phyloP scores from a whole-genome alignment of 257 asterid genomes.

The Salvia rosmarinus region DNA sequence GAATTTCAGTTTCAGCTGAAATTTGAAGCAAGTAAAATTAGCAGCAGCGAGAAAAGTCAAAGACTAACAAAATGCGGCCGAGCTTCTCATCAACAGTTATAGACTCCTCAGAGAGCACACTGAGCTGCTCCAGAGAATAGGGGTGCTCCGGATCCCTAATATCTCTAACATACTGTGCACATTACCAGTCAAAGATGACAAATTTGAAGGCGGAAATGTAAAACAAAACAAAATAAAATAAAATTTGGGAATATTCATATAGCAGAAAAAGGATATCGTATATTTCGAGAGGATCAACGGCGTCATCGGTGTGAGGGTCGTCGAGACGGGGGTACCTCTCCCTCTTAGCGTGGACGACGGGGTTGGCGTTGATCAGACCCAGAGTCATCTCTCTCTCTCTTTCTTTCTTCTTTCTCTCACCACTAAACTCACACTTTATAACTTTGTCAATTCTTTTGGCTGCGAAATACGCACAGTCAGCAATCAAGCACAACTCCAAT shows the following conservation, averaged over 20 bases:
- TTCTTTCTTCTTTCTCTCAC: neutral
- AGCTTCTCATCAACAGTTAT: conserved; percentile 84
- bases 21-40: no score
- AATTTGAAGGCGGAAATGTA: neutral
- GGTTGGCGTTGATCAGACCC: conserved; percentile 92
- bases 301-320: conserved; percentile 54
- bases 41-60: no score
- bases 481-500: no score
- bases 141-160: conserved; percentile 98
- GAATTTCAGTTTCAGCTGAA: no score
- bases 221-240: neutral
- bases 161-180: conserved; percentile 72
- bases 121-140: conserved; percentile 86
- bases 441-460: no score
- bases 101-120: conserved; percentile 88
- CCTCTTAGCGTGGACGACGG: conserved; percentile 88
- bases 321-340: conserved; percentile 64
- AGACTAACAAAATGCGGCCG: conserved; percentile 81
- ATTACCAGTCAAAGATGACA: conserved; percentile 61
- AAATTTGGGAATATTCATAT: no score
- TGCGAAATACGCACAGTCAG: no score
- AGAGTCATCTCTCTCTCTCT: conserved; percentile 58
- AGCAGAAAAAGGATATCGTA: conserved; percentile 96
- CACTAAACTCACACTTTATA: no score
- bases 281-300: conserved; percentile 89